Percentiles rank a stretch among this genome's conserved stretches.
Conservation (phyloP, 768 basidiomycete genomes). For the Podaxis sp. region DNA sequence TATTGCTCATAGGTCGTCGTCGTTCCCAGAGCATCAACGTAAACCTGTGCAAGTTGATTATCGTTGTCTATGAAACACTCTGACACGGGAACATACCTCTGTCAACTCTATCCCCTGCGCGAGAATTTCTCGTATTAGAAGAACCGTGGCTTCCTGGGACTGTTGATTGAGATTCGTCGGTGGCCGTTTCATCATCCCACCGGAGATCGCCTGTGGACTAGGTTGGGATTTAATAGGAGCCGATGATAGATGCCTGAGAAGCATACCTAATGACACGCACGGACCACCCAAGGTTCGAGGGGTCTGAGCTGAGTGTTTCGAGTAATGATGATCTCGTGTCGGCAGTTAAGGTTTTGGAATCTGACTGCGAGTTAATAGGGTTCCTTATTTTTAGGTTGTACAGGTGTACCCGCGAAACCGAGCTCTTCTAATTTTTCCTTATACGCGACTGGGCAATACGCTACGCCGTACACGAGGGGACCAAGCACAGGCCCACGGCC, state of each 20-base stretch:
- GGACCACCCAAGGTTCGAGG: constrained; percentile 75
- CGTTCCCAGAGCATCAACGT: constrained; percentile 92
- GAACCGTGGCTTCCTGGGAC: constrained; percentile 85
- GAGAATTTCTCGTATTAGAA: constrained; percentile 84
- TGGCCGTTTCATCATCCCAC: constrained; percentile 83
- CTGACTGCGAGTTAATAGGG: constrained; percentile 36
- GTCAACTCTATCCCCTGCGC: constrained; percentile 75
- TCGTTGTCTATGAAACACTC: neutral
- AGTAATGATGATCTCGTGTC: constrained; percentile 67
- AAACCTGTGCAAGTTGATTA: constrained; percentile 53
- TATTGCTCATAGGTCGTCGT: constrained; percentile 83
- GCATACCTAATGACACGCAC: constrained; percentile 70
- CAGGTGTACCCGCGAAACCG: constrained; percentile 81
- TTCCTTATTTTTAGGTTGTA: neutral
- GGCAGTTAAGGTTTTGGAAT: constrained; percentile 87
- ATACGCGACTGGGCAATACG: constrained; percentile 86
- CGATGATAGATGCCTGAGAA: neutral
- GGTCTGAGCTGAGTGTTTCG: constrained; percentile 65
- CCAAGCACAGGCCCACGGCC: constrained; percentile 95
- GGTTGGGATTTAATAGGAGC: neutral
- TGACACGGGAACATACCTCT: constrained; percentile 46
- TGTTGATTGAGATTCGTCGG: constrained; percentile 87
- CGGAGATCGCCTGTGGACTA: constrained; percentile 89
- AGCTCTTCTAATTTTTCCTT: constrained; percentile 69
- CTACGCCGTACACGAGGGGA: constrained; percentile 93